Percentiles rank a stretch among this genome's conserved stretches.
Conservation (phyloP, 768 basidiomycete species). For the Suillus plorans region DNA sequence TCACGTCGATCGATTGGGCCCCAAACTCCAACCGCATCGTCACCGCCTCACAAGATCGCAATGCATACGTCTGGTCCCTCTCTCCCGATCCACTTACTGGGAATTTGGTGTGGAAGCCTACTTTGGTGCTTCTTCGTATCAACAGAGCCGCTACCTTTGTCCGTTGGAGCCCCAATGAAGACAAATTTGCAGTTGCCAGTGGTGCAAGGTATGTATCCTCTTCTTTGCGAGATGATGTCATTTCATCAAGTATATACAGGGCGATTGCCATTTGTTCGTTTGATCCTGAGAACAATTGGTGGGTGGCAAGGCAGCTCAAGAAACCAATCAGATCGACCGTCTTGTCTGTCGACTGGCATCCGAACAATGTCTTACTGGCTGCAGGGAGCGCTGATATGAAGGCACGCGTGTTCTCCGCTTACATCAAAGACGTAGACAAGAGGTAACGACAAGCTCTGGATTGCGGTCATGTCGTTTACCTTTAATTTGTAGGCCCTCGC, state of each 20-base stretch:
- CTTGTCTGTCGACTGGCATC: constrained; percentile 95
- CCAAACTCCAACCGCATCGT: constrained; percentile 96
- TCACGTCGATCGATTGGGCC: constrained; percentile 99
- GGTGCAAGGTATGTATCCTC: constrained; percentile 72
- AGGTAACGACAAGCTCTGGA: constrained; percentile 48
- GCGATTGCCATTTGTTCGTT: constrained; percentile 97
- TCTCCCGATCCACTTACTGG: constrained; percentile 73
- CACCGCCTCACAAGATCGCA: constrained; percentile 97
- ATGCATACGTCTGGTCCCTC: constrained; percentile 98
- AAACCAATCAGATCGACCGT: constrained; percentile 97
- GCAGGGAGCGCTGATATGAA: constrained; percentile 98
- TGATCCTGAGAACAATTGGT: constrained; percentile 98
- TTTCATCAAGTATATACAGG: constrained; percentile 37
- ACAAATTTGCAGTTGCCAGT: constrained; percentile 98
- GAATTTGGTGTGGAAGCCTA: constrained; percentile 85
- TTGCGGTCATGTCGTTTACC: constrained; percentile 6
- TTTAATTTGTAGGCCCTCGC: constrained; percentile 59
- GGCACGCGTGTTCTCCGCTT: constrained; percentile 96
- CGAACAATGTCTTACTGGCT: constrained; percentile 96
- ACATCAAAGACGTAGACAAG: constrained; percentile 97
- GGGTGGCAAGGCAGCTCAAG: constrained; percentile 96
- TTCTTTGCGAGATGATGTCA: background rate
- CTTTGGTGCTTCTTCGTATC: constrained; percentile 91
- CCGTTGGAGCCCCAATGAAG: constrained; percentile 95
- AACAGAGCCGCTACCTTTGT: constrained; percentile 96